Evolutionary conservation across 345 rosid species (phyloP).

Genomic region (Boechera divaricarpa): DNA sequence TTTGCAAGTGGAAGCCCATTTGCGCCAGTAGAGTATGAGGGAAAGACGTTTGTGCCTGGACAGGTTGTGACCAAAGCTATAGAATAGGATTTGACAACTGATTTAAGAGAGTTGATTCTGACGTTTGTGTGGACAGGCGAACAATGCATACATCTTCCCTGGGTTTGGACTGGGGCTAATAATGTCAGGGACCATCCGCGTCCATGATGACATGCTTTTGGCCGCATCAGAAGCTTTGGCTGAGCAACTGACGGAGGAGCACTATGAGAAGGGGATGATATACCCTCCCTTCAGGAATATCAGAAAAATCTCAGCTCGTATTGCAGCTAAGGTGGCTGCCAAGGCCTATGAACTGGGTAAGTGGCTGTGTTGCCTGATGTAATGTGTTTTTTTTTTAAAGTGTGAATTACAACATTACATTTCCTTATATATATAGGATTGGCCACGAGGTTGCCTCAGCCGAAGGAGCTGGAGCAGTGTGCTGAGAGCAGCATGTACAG

Average conservation of each 20-base stretch:
- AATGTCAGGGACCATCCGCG: constrained; percentile 95
- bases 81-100: constrained; percentile 16
- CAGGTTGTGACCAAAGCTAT: constrained; percentile 58
- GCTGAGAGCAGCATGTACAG: constrained; percentile 99
- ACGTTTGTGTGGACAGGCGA: constrained; percentile 60
- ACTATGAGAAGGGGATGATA: constrained; percentile 81
- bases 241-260: constrained; percentile 70
- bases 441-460: constrained; percentile 90
- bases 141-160: constrained; percentile 97
- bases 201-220: constrained; percentile 94
- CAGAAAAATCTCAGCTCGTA: constrained; percentile 91
- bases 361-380: constrained; percentile 24
- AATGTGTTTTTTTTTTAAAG: not conserved
- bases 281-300: constrained; percentile 86
- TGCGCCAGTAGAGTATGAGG: constrained; percentile 70
- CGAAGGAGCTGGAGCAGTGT: constrained; percentile 68
- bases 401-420: constrained; percentile 19
- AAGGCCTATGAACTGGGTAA: constrained; percentile 95
- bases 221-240: constrained; percentile 96
- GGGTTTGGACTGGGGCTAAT: constrained; percentile 94
- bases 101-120: constrained; percentile 24
- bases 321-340: constrained; percentile 88
- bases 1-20: constrained; percentile 98
- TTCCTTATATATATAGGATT: constrained; percentile 52
- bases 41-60: constrained; percentile 72